Evolutionary conservation across 1,284 basidiomycete species (phyloP).

Genomic region (Pseudozyma pruni): DNA sequence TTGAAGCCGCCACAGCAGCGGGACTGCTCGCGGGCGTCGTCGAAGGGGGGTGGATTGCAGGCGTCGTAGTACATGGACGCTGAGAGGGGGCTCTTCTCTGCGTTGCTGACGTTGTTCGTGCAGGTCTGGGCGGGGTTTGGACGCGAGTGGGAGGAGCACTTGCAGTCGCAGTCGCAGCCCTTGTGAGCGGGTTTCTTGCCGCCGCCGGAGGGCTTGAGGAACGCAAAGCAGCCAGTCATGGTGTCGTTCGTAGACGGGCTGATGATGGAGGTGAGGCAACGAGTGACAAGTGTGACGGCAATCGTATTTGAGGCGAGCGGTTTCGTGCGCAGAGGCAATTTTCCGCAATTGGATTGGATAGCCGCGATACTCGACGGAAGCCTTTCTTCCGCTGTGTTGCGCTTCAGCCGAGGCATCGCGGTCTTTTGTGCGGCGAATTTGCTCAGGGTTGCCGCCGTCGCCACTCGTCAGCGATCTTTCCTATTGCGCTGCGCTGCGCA

Average conservation of each 20-base stretch:
- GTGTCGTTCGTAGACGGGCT: not conserved
- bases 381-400: too few relatives aligned
- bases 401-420: not conserved
- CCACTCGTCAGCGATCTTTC: too few relatives aligned
- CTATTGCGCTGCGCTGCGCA: too few relatives aligned
- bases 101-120: not conserved
- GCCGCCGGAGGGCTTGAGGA: constrained; percentile 31
- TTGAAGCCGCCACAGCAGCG: constrained; percentile 37
- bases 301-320: too few relatives aligned
- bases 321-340: not conserved
- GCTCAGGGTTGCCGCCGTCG: too few relatives aligned
- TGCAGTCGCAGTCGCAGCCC: constrained; percentile 21
- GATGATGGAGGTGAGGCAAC: constrained; percentile 4
- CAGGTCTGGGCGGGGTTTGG: not conserved
- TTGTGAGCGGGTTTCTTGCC: constrained; percentile 14
- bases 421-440: too few relatives aligned
- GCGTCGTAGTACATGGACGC: constrained; percentile 45
- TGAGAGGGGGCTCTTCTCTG: constrained; percentile 28
- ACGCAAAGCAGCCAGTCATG: constrained; percentile 40
- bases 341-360: not conserved
- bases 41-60: constrained; percentile 40
- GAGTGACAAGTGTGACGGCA: not conserved
- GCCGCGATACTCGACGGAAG: too few relatives aligned
- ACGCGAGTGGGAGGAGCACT: constrained; percentile 3
- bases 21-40: constrained; percentile 8